These are phyloP conservation scores for Lactarius akahatsu DNA, from an alignment of 768 basidiomycete genomes.

Conservation along the genomic window DNA sequence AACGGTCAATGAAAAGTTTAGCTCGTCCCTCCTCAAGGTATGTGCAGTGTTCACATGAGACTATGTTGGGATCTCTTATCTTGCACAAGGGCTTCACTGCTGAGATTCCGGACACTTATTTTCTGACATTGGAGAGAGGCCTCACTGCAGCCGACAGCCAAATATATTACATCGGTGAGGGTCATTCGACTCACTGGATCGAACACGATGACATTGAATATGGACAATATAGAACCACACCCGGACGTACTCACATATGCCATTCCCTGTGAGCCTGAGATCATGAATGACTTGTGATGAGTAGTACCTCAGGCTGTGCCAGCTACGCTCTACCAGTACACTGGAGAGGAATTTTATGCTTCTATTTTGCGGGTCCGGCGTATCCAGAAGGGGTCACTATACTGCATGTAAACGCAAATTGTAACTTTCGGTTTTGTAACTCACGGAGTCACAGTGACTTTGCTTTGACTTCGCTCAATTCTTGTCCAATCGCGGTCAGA, in stretches of 20 bases:
- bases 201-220: neutral
- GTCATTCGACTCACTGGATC: neutral
- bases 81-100: slow-evolving; percentile 46
- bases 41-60: neutral
- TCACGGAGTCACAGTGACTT: too few species aligned
- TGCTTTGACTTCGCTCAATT: too few species aligned
- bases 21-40: slow-evolving; percentile 33
- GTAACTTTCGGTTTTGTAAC: neutral
- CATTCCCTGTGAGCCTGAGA: neutral
- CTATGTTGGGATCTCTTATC: neutral
- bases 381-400: neutral
- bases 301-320: neutral
- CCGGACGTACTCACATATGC: slow-evolving; percentile 41
- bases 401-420: too few species aligned
- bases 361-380: neutral
- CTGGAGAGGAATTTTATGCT: neutral
- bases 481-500: too few species aligned
- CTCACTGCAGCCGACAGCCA: slow-evolving; percentile 31
- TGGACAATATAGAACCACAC: slow-evolving; percentile 43
- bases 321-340: neutral
- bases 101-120: slow-evolving; percentile 36
- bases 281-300: neutral
- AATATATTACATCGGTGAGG: slow-evolving; percentile 51
- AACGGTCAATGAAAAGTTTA: slow-evolving; percentile 43
- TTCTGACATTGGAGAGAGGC: slow-evolving; percentile 38